phyloP scores from a whole-genome alignment of 805 yeast species.

The Starmerella cellae region DNA sequence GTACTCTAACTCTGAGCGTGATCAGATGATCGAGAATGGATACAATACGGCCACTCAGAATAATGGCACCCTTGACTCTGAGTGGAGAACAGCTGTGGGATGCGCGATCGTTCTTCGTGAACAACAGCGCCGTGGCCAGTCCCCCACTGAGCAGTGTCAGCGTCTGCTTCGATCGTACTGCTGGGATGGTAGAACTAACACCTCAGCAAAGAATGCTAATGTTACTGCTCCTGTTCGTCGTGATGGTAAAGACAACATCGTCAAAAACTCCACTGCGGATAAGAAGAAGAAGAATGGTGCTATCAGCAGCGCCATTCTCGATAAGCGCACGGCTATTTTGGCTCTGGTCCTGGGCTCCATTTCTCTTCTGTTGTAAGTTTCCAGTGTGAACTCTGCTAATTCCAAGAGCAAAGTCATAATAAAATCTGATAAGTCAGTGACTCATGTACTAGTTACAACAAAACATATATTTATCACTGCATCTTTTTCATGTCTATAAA shows the following conservation, averaged over 20 bases:
- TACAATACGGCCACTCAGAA: constrained; percentile 57
- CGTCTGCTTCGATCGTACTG: constrained; percentile 64
- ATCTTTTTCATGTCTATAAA: no score
- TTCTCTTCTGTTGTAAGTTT: not conserved
- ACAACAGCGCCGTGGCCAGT: constrained; percentile 52
- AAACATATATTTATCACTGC: no score
- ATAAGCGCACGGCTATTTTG: not conserved
- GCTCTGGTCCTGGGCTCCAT: constrained; percentile 1
- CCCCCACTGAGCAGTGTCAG: constrained; percentile 58
- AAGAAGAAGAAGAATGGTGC: constrained; percentile 11
- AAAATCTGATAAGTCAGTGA: no score
- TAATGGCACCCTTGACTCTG: constrained; percentile 55
- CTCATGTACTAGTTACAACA: no score
- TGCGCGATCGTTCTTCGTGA: constrained; percentile 79
- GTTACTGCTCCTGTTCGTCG: constrained; percentile 16
- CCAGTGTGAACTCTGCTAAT: no score
- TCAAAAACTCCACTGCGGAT: constrained; percentile 3
- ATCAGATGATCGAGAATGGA: constrained; percentile 57
- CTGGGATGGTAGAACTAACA: constrained; percentile 44
- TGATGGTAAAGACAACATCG: constrained; percentile 28
- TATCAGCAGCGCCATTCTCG: not conserved
- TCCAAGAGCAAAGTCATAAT: no score
- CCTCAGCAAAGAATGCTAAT: not conserved
- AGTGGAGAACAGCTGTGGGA: constrained; percentile 65
- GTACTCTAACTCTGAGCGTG: constrained; percentile 46